A percentile compares a stretch with the other conserved stretches of the same genome.
phyloP scores from a whole-genome alignment of 257 asterid genomes.

The Plantago major region DNA sequence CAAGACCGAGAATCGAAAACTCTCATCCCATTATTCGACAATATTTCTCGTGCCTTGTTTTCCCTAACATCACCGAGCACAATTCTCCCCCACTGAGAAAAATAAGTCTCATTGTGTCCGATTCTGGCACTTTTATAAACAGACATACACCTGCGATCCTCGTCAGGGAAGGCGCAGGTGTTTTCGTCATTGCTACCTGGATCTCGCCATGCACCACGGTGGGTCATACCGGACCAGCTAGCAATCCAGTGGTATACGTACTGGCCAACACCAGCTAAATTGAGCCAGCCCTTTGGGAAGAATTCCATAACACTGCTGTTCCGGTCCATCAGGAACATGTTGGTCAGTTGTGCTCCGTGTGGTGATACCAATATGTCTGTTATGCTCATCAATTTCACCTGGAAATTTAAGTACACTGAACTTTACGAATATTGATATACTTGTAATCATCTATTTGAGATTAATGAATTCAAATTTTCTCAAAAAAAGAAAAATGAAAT shows the following conservation, averaged over 20 bases:
- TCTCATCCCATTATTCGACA: constrained; percentile 5
- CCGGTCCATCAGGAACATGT: constrained; percentile 68
- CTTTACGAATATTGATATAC: no score
- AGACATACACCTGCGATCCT: constrained; percentile 62
- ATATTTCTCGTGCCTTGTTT: constrained; percentile 25
- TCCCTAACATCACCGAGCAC: constrained; percentile 37
- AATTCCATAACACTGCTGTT: constrained; percentile 74
- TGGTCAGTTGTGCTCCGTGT: constrained; percentile 75
- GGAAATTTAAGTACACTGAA: no score
- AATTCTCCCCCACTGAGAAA: constrained; percentile 48
- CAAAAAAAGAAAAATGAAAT: no score
- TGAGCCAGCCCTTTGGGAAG: constrained; percentile 79
- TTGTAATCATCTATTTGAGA: no score
- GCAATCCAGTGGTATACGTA: constrained; percentile 77
- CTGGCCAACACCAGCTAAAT: constrained; percentile 75
- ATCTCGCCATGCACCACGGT: constrained; percentile 82
- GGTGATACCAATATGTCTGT: constrained; percentile 67
- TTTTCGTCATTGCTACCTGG: constrained; percentile 29
- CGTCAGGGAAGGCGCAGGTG: constrained; percentile 47
- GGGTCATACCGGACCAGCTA: constrained; percentile 75
- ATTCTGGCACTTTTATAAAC: constrained; percentile 45
- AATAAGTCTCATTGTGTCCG: constrained; percentile 47
- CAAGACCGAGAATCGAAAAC: constrained; percentile 7
- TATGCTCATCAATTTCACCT: constrained; percentile 58
- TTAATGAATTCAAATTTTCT: no score